Evolutionary conservation across 495 filamentous ascomycete genomes (phyloP).

Genomic region (Collariella sp.): DNA sequence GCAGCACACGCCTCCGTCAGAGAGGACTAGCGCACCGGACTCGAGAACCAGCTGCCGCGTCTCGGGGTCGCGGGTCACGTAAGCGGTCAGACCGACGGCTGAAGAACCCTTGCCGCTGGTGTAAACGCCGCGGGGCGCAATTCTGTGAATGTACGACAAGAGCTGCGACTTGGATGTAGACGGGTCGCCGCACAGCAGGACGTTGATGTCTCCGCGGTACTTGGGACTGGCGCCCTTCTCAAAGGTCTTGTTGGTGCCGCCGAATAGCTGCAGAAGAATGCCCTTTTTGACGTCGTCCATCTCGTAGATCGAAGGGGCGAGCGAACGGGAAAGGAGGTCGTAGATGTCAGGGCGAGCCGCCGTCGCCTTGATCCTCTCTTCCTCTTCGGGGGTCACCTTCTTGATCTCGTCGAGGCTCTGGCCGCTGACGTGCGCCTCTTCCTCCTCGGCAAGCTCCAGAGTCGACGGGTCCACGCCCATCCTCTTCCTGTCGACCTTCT

Average conservation of each 20-base stretch:
- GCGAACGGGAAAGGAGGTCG: conserved; percentile 80
- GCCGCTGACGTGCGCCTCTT: conserved; percentile 73
- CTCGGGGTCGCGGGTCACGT: conserved; percentile 96
- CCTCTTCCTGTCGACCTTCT: conserved; percentile 90
- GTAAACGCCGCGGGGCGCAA: conserved; percentile 93
- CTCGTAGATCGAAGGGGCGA: conserved; percentile 93
- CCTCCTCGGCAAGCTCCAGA: conserved; percentile 48
- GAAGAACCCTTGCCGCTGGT: conserved; percentile 93
- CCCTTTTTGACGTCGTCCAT: conserved; percentile 99
- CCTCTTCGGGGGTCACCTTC: conserved; percentile 82
- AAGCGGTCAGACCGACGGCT: conserved; percentile 94
- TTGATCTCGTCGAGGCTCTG: conserved; percentile 71
- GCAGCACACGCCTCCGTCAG: conserved; percentile 97
- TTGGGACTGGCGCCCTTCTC: conserved; percentile 96
- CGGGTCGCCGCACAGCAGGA: conserved; percentile 98
- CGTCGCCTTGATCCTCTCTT: conserved; percentile 77
- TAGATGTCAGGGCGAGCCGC: conserved; percentile 82
- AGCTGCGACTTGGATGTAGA: conserved; percentile 98
- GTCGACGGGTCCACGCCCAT: conserved; percentile 88
- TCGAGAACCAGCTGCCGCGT: conserved; percentile 99
- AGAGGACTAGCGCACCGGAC: conserved; percentile 88
- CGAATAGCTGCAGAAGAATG: conserved; percentile 84
- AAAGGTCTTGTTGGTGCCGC: conserved; percentile 73
- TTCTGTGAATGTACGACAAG: conserved; percentile 96
- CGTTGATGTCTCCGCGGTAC: conserved; percentile 96